These are phyloP conservation scores for Endotrypanum monterogeii DNA, from an alignment of 208 protist genomes.

Conservation along the genomic window DNA sequence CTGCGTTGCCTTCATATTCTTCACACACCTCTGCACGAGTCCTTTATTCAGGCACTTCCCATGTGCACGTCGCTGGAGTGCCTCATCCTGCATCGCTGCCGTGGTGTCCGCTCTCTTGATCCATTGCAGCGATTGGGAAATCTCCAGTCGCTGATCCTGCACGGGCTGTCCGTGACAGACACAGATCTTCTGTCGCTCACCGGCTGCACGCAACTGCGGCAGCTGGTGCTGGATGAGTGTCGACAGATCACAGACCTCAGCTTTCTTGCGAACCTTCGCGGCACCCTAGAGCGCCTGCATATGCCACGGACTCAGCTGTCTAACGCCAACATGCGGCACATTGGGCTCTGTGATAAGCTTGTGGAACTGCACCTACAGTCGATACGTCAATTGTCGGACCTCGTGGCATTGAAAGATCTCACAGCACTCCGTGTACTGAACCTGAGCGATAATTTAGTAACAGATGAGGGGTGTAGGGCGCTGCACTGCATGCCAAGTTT, in stretches of 20 bases:
- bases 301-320: constrained; percentile 57
- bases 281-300: constrained; percentile 38
- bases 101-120: constrained; percentile 56
- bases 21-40: constrained; percentile 52
- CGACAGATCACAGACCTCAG: constrained; percentile 55
- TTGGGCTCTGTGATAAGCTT: constrained; percentile 46
- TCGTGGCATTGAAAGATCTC: constrained; percentile 43
- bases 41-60: constrained; percentile 53
- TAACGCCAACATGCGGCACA: constrained; percentile 49
- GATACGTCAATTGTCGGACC: constrained; percentile 51
- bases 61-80: constrained; percentile 56
- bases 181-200: constrained; percentile 44
- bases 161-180: constrained; percentile 59
- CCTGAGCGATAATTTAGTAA: constrained; percentile 54
- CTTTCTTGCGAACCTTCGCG: constrained; percentile 41
- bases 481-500: constrained; percentile 28
- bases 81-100: constrained; percentile 63
- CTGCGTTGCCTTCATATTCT: constrained; percentile 69
- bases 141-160: constrained; percentile 50
- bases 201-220: constrained; percentile 39
- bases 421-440: constrained; percentile 49
- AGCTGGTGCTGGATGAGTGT: constrained; percentile 75
- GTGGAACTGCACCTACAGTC: constrained; percentile 58
- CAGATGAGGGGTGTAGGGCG: constrained; percentile 26
- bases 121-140: constrained; percentile 42